These are phyloP conservation scores for Irineochytrium annulatum DNA, from an alignment of 192 early-diverging fungal genomes.

Conservation along the genomic window DNA sequence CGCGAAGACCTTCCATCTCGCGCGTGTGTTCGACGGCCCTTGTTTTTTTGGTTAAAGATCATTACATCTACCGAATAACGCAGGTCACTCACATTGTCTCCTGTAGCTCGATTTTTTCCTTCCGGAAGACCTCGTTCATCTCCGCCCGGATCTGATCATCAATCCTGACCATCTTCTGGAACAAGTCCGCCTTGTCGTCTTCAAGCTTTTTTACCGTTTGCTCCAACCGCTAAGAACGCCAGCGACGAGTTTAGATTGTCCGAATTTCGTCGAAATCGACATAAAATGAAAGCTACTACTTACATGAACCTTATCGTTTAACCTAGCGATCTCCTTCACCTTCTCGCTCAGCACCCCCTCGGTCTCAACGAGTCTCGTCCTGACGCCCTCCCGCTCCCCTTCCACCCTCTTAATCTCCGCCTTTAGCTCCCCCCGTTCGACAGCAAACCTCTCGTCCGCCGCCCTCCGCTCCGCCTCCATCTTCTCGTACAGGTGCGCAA, in stretches of 20 bases:
- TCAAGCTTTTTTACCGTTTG: slow-evolving; percentile 35
- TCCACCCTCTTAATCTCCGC: slow-evolving; percentile 35
- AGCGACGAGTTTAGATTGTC: background rate
- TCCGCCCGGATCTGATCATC: slow-evolving; percentile 45
- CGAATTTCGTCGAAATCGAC: slow-evolving; percentile 4
- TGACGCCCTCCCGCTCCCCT: slow-evolving; percentile 27
- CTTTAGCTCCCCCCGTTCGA: too few relatives aligned
- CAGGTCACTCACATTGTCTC: slow-evolving; percentile 5
- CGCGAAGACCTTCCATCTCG: too few relatives aligned
- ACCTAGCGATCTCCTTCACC: slow-evolving; percentile 54
- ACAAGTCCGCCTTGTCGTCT: slow-evolving; percentile 48
- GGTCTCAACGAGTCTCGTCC: slow-evolving; percentile 19
- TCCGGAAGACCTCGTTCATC: slow-evolving; percentile 34
- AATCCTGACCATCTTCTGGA: slow-evolving; percentile 48
- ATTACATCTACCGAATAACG: background rate
- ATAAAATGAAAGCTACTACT: background rate
- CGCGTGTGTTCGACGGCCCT: too few relatives aligned
- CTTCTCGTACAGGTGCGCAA: slow-evolving; percentile 44
- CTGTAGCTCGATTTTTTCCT: slow-evolving; percentile 29
- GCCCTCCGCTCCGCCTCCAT: slow-evolving; percentile 47
- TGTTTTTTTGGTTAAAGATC: background rate
- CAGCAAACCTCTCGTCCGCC: slow-evolving; percentile 56
- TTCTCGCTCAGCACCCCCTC: slow-evolving; percentile 32
- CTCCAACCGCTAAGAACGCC: slow-evolving; percentile 13
- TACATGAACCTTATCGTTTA: slow-evolving; percentile 37